phyloP scores from a whole-genome alignment of 108 stramenopile species.

The Fragilariopsis cylindrus region DNA sequence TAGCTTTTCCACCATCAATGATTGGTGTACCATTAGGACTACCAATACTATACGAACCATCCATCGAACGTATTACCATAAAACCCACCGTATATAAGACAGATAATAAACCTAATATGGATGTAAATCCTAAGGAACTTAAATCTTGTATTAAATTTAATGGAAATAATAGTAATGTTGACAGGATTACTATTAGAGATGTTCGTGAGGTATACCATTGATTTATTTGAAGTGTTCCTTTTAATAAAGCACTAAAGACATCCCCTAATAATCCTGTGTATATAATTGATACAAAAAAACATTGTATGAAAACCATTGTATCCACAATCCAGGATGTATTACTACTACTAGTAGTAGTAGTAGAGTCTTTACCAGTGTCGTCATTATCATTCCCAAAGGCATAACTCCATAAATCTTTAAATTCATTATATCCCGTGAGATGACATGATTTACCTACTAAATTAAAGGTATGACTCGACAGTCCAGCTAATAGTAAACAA shows the following conservation, averaged over 20 bases:
- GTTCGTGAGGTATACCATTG: slow-evolving; percentile 9
- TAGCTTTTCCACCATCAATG: not conserved
- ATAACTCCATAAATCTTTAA: slow-evolving; percentile 43
- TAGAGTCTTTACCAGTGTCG: no score
- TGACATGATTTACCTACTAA: slow-evolving; percentile 42
- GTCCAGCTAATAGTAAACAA: slow-evolving; percentile 11
- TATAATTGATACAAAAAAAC: slow-evolving; percentile 35
- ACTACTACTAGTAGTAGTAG: no score
- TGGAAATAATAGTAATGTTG: slow-evolving; percentile 26
- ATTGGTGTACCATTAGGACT: not conserved
- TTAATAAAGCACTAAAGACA: slow-evolving; percentile 34
- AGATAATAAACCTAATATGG: slow-evolving; percentile 40
- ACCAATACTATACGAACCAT: slow-evolving; percentile 37
- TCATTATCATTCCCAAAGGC: slow-evolving; percentile 22
- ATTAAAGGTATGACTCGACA: slow-evolving; percentile 33
- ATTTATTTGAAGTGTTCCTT: not conserved
- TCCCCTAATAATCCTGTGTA: slow-evolving; percentile 49
- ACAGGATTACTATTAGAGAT: slow-evolving; percentile 25
- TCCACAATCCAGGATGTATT: slow-evolving; percentile 41
- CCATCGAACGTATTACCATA: slow-evolving; percentile 36
- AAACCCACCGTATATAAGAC: slow-evolving; percentile 46
- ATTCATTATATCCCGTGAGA: slow-evolving; percentile 28
- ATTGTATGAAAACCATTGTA: slow-evolving; percentile 34
- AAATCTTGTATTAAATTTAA: slow-evolving; percentile 39
- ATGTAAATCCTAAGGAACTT: slow-evolving; percentile 42